Base-by-base conservation (phyloP, 148 eudicot species). In the Rhododendron molle region DNA sequence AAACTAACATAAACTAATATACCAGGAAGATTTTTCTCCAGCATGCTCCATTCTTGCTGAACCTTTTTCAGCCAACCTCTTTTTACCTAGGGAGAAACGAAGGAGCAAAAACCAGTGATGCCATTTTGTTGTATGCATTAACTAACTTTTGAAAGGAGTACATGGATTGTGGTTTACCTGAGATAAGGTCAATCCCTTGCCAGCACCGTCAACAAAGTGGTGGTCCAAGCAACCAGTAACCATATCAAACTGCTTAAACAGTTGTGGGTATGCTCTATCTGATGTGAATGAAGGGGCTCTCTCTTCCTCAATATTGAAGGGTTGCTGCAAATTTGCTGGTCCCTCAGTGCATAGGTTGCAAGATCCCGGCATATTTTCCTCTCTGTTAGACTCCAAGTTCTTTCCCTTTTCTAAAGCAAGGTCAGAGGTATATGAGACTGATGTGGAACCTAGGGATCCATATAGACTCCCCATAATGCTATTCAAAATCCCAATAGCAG, bases 11-110 rank as follows among this genome's bases (percentile, higher is more conserved):
- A 58, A 26, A 49, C 77, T 5, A 65, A 72, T 90, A 88, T 84
- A 97, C 99, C 98, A 6, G 98, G 99, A 90, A 97, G 98, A 87
- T 93, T 93, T 86, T 93, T 92, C 91, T 93, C 94, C 81, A 97
- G 87, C 87, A 93, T 93, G 92, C 90, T 93, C 99, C 99, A 97
- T 86, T 97, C 99, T 85, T 93, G 96, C 85, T 92, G 96, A 81
- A 97, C 96, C 88, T 92, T 97, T 91, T 91, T 97, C 90, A 95
- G 78, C 98, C 99, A 95, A 73, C 89, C 85, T 88, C 85, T 90
- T 86, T 87, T 93, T 88, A 92, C 87, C 98, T 97, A 89, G 52
- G 88, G 78, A 83, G 20, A 65, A 44, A 85, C 2, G 43, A 86
- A 83, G 81, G 47, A 67, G 77, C 8, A 74, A 65, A 80, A 67